A percentile compares a stretch with the other conserved stretches of the same genome.
These are phyloP conservation scores for Coprinellus aureogranulatus DNA, from an alignment of 768 basidiomycete species.

Conservation along the genomic window DNA sequence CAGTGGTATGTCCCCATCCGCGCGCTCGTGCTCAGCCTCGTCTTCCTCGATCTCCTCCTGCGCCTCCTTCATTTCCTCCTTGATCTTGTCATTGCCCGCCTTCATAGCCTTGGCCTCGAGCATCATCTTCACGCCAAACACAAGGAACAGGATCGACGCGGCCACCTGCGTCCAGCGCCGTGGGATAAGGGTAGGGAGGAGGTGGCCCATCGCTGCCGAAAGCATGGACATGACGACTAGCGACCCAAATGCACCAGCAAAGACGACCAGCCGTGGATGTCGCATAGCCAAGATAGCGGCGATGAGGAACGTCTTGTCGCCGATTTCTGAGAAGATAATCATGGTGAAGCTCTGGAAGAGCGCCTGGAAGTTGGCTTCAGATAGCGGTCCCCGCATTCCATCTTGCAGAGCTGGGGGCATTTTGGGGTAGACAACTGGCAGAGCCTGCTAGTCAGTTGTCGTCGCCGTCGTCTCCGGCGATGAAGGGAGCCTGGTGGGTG, in stretches of 20 bases:
- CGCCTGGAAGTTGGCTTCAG: slow-evolving; percentile 44
- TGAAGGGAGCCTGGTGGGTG: too few relatives aligned
- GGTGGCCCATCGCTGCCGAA: slow-evolving; percentile 88
- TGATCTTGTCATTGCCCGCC: slow-evolving; percentile 72
- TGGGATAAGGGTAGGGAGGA: slow-evolving; percentile 84
- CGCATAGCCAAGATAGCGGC: slow-evolving; percentile 85
- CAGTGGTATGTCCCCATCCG: slow-evolving; percentile 55
- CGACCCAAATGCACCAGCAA: slow-evolving; percentile 84
- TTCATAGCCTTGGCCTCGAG: slow-evolving; percentile 82
- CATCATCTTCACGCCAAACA: slow-evolving; percentile 89
- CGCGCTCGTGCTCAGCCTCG: slow-evolving; percentile 51
- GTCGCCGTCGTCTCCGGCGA: too few relatives aligned
- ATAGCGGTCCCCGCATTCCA: not conserved
- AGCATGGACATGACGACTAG: slow-evolving; percentile 92
- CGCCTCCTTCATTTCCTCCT: slow-evolving; percentile 95
- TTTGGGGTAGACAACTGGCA: not conserved
- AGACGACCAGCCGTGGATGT: slow-evolving; percentile 82
- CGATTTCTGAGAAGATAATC: slow-evolving; percentile 92
- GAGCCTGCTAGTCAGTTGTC: too few relatives aligned
- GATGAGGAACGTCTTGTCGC: slow-evolving; percentile 96
- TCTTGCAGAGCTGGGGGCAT: not conserved
- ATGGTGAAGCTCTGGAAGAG: slow-evolving; percentile 80
- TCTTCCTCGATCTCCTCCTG: slow-evolving; percentile 92
- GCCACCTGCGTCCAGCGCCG: slow-evolving; percentile 60
- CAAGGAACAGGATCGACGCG: slow-evolving; percentile 81